Base-by-base conservation (phyloP, 495 filamentous ascomycete species). In the Penicillium flavigenum region DNA sequence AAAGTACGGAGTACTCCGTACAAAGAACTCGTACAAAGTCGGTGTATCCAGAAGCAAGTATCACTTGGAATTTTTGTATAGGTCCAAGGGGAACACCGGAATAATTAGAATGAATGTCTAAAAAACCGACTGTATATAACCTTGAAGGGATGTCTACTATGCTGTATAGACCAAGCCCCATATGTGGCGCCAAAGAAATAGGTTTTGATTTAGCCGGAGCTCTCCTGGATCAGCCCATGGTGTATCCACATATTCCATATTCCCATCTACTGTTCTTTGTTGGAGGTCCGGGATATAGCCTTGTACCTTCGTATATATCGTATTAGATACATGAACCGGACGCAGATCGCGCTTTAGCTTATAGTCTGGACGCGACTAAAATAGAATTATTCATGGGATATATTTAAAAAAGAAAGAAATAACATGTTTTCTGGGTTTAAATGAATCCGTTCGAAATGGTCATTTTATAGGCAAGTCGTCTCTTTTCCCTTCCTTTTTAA, bases 191-290 rank as follows among this genome's bases (percentile, higher is more conserved):
- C 36, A 39, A 39, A 12, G 31, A 34, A 34, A 34, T 34, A 34
- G 0, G 31, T 32, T 32, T 32, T 32, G 8, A n/a, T 39, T 17
- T 38, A 38, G 32, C 32, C 11, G 32, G 34, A 39, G 39, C 20
- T 42, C 44, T 56, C 56, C 60, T 51, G 32, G 41, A 59, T 59
- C 60, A 52, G 56, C 47, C 49, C 48, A 51, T 51, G 4, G 4
- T 20, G 14, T 49, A 49, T 32, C 9, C 27, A 27, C 29, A 47
- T 47, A 47, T 27, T 47, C 24, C 27, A n/a, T 17, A 47, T 27
- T 47, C 29, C 44, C 24, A 47, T 32, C 31, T 34, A 34, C 31
- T 34, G 0, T 11, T 16, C n/a, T 47, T 2, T 27, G 24, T n/a
- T 5, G 12, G 20, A 20, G 20, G 6, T 27, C 10, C 31, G 10